Percentiles rank a stretch among this genome's conserved stretches.
Evolutionary conservation across 2,329 filamentous ascomycete genomes (phyloP).

Genomic region (Ophiostoma novo-ulmi): DNA sequence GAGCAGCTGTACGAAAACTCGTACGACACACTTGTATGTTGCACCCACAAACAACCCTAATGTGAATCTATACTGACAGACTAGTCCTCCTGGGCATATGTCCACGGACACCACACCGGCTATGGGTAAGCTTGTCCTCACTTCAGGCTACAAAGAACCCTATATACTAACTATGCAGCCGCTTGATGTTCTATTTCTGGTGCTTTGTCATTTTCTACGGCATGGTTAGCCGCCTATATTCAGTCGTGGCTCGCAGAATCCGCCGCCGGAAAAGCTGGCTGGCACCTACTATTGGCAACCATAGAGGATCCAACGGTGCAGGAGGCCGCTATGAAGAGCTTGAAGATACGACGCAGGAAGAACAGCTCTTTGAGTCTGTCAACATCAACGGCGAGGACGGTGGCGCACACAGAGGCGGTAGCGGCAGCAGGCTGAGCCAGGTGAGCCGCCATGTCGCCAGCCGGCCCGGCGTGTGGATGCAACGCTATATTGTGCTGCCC

Average conservation of each 20-base stretch:
- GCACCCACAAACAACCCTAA: not conserved
- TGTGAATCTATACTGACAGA: not conserved
- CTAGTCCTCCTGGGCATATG: not conserved
- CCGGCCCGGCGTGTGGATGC: slow-evolving; percentile 21
- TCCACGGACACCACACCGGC: not conserved
- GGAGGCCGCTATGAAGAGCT: not conserved
- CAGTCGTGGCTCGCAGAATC: not conserved
- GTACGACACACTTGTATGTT: slow-evolving; percentile 38
- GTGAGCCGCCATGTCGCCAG: not conserved
- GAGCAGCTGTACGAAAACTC: slow-evolving; percentile 35
- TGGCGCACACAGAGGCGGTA: not conserved
- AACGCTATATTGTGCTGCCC: slow-evolving; percentile 24
- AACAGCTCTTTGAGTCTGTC: slow-evolving; percentile 1
- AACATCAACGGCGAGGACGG: not conserved
- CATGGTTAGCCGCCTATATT: not conserved
- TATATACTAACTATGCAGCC: not conserved
- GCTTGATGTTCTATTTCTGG: slow-evolving; percentile 40
- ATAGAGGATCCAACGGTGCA: not conserved
- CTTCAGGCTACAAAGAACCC: not conserved
- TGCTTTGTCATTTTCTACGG: slow-evolving; percentile 32
- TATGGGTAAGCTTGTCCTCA: not conserved
- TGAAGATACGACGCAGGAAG: not conserved
- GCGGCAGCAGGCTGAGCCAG: not conserved
- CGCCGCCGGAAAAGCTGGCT: slow-evolving; percentile 8
- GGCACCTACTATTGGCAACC: not conserved